phyloP scores from a whole-genome alignment of 805 yeast genomes.

The Myxozyma neglecta region DNA sequence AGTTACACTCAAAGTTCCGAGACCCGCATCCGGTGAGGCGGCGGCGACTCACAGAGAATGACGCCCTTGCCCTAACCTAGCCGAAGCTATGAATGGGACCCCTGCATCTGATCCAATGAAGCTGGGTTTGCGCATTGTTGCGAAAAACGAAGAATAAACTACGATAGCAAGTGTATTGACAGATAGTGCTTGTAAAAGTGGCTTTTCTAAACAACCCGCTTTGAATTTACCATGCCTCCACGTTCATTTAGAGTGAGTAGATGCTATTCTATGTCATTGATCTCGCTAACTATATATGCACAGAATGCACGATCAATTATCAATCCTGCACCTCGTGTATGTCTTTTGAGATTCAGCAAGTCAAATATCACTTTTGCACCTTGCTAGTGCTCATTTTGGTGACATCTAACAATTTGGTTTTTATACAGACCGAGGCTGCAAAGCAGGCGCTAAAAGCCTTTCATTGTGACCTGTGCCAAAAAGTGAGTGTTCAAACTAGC shows the following conservation, averaged over 20 bases:
- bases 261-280: neutral
- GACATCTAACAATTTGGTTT: neutral
- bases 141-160: too few species aligned
- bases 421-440: conserved; percentile 30
- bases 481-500: conserved; percentile 5
- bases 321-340: conserved; percentile 19
- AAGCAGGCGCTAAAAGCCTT: conserved; percentile 28
- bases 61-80: neutral
- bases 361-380: neutral
- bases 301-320: conserved; percentile 6
- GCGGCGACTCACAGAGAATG: neutral
- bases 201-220: too few species aligned
- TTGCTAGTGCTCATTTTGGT: neutral
- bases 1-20: conserved; percentile 3
- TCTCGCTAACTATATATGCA: neutral
- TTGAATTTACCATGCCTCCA: neutral
- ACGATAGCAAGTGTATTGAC: too few species aligned
- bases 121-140: too few species aligned
- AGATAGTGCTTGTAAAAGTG: too few species aligned
- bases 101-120: too few species aligned
- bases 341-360: neutral
- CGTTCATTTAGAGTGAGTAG: neutral
- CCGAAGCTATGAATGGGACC: too few species aligned
- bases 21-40: conserved; percentile 18
- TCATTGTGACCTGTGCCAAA: conserved; percentile 31